phyloP scores from a whole-genome alignment of 768 basidiomycete genomes.

The Russula sp. region DNA sequence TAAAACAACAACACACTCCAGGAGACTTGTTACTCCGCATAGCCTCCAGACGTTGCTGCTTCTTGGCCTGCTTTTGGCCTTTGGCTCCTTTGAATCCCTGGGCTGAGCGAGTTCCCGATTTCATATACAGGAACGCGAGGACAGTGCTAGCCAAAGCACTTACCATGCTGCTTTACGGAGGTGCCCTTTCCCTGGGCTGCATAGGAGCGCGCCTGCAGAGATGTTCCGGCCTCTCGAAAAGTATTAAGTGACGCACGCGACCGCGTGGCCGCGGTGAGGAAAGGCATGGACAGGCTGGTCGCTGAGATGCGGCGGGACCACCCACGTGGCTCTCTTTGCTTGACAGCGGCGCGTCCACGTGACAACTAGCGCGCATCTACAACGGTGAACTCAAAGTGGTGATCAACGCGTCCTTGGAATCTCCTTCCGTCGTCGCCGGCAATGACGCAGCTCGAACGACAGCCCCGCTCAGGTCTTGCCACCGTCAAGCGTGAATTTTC shows the following conservation, averaged over 20 bases:
- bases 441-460: constrained; percentile 19
- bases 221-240: not conserved
- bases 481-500: constrained; percentile 62
- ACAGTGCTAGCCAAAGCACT: not conserved
- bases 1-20: constrained; percentile 12
- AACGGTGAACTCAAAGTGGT: not conserved
- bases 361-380: not conserved
- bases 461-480: constrained; percentile 51
- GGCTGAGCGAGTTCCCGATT: constrained; percentile 5
- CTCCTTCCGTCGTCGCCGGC: not conserved
- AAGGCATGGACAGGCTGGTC: constrained; percentile 2
- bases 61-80: constrained; percentile 7
- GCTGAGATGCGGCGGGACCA: not conserved
- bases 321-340: not conserved
- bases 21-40: constrained; percentile 12
- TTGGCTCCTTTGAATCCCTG: constrained; percentile 20
- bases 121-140: not conserved
- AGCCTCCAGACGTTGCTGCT: constrained; percentile 3
- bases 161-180: constrained; percentile 12
- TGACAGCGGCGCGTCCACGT: constrained; percentile 5
- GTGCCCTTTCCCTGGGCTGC: constrained; percentile 17
- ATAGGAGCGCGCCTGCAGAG: constrained; percentile 4
- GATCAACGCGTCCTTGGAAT: not conserved
- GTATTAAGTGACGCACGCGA: not conserved
- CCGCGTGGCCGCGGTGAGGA: constrained; percentile 2